Percentiles rank a stretch among this genome's conserved stretches.
These are phyloP conservation scores for Podaxis rugospora DNA, from an alignment of 768 basidiomycete genomes.

Conservation along the genomic window DNA sequence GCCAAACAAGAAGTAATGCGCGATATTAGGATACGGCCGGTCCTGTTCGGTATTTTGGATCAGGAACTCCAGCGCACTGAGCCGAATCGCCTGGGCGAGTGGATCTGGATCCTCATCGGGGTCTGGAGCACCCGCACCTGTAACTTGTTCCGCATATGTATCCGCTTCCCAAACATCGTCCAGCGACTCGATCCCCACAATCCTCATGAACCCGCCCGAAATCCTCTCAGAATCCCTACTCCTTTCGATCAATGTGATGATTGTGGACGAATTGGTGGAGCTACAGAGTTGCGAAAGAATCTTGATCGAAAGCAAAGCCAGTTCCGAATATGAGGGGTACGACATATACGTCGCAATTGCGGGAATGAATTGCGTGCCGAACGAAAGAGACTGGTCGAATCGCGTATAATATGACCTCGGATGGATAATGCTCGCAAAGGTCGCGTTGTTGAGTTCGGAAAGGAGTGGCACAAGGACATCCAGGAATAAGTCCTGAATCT, in stretches of 20 bases:
- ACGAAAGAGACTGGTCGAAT: slow-evolving; percentile 72
- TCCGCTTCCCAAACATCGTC: slow-evolving; percentile 62
- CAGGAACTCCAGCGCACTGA: slow-evolving; percentile 78
- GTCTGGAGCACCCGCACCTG: slow-evolving; percentile 73
- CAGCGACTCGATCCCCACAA: slow-evolving; percentile 57
- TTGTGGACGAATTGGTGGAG: slow-evolving; percentile 63
- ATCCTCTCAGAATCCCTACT: slow-evolving; percentile 86
- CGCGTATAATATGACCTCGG: slow-evolving; percentile 67
- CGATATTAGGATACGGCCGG: slow-evolving; percentile 72
- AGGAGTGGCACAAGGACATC: slow-evolving; percentile 83
- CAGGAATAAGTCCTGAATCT: slow-evolving; percentile 85
- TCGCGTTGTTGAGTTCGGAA: slow-evolving; percentile 54
- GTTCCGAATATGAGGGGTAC: slow-evolving; percentile 66
- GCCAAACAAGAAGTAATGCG: slow-evolving; percentile 85
- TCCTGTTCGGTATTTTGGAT: slow-evolving; percentile 67
- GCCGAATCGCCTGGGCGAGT: slow-evolving; percentile 65
- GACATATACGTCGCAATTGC: slow-evolving; percentile 79
- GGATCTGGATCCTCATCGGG: slow-evolving; percentile 38
- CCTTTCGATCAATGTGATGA: slow-evolving; percentile 75
- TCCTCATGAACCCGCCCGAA: slow-evolving; percentile 67
- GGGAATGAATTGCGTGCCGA: slow-evolving; percentile 67
- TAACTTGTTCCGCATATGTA: slow-evolving; percentile 52
- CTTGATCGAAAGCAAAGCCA: slow-evolving; percentile 74
- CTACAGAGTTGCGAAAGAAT: slow-evolving; percentile 65
- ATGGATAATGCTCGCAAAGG: slow-evolving; percentile 50